phyloP scores from a whole-genome alignment of 306 rosid genomes.

The Casuarina cunninghamiana region DNA sequence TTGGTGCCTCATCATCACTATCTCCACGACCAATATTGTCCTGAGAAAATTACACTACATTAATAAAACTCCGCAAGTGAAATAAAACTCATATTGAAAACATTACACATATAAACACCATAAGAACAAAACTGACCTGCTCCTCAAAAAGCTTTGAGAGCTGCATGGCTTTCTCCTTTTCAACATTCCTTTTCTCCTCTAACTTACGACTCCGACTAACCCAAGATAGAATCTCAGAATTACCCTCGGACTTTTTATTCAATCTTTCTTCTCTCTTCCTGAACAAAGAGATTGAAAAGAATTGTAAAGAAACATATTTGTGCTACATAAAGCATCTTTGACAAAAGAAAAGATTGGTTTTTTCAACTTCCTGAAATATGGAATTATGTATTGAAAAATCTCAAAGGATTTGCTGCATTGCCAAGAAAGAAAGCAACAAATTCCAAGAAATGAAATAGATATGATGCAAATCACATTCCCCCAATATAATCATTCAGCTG shows the following conservation, averaged over 20 bases:
- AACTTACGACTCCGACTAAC: slow-evolving; percentile 80
- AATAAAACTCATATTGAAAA: slow-evolving; percentile 11
- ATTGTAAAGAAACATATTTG: not conserved
- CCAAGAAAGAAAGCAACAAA: not conserved
- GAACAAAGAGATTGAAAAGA: slow-evolving; percentile 16
- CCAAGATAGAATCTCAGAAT: slow-evolving; percentile 77
- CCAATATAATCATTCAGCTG: not conserved
- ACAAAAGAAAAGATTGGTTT: not conserved
- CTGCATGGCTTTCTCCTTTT: slow-evolving; percentile 72
- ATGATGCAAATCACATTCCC: not conserved
- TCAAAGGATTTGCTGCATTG: not conserved
- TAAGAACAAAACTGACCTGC: slow-evolving; percentile 55
- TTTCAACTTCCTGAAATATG: not conserved
- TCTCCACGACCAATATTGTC: slow-evolving; percentile 76
- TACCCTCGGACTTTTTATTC: slow-evolving; percentile 65
- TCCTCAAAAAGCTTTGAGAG: slow-evolving; percentile 87
- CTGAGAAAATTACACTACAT: slow-evolving; percentile 41
- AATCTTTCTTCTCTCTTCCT: slow-evolving; percentile 84
- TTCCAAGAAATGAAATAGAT: not conserved
- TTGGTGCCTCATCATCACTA: slow-evolving; percentile 75
- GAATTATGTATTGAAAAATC: not conserved
- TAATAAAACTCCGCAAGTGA: slow-evolving; percentile 20
- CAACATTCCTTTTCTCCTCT: slow-evolving; percentile 52
- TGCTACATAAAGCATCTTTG: not conserved
- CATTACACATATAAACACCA: slow-evolving; percentile 11